These are phyloP conservation scores for Orbilia blumenaviensis DNA, from an alignment of 2,329 filamentous ascomycete genomes.

Conservation along the genomic window DNA sequence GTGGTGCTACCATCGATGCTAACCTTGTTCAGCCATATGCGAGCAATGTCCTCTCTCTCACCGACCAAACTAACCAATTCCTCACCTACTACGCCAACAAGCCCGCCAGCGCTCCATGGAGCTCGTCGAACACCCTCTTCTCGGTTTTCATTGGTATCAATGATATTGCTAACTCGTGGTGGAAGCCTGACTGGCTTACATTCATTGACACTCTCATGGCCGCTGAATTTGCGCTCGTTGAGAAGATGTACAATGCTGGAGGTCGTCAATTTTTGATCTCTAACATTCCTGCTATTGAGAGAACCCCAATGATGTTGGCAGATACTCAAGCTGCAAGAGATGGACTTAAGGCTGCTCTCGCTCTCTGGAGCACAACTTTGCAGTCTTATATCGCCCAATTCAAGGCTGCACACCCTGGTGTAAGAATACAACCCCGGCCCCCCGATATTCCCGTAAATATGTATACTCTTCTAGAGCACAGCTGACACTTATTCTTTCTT, in stretches of 20 bases:
- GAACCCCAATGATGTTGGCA: conserved; percentile 45
- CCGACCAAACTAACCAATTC: conserved; percentile 66
- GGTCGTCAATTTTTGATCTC: conserved; percentile 66
- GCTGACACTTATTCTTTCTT: not conserved
- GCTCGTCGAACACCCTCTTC: conserved; percentile 62
- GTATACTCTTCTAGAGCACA: not conserved
- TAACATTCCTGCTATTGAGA: conserved; percentile 61
- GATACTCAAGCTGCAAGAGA: conserved; percentile 14
- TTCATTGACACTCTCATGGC: conserved; percentile 53
- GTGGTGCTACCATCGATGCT: conserved; percentile 67
- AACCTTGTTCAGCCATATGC: conserved; percentile 66
- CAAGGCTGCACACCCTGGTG: conserved; percentile 36
- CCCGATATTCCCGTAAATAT: no score
- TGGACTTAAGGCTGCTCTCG: conserved; percentile 29
- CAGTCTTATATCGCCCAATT: conserved; percentile 51
- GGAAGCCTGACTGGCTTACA: conserved; percentile 37
- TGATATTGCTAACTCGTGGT: conserved; percentile 67
- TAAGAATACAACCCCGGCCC: not conserved
- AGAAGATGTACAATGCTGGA: conserved; percentile 63
- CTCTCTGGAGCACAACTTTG: conserved; percentile 36
- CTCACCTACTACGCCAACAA: conserved; percentile 62
- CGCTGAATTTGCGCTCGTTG: conserved; percentile 62
- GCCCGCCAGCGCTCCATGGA: conserved; percentile 62
- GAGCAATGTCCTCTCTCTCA: conserved; percentile 65
- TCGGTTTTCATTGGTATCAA: conserved; percentile 69